Evolutionary conservation across 2,329 filamentous ascomycete species (phyloP).

Genomic region (Aureobasidium musti): DNA sequence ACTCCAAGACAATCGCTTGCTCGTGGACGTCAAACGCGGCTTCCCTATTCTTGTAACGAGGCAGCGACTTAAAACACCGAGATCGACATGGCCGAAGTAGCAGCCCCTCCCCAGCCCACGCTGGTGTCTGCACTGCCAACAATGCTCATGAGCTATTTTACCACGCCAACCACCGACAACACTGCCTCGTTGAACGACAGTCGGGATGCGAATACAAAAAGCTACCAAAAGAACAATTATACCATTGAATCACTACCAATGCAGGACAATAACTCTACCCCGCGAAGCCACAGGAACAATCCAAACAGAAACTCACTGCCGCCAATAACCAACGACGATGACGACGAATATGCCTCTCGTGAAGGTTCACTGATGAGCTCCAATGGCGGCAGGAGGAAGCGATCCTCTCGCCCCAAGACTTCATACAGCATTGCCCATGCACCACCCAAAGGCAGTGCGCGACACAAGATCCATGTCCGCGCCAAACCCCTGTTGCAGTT

Average conservation of each 20-base stretch:
- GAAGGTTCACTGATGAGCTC: conserved; percentile 34
- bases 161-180: neutral
- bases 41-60: conserved; percentile 17
- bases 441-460: conserved; percentile 57
- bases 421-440: conserved; percentile 69
- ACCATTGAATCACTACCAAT: conserved; percentile 15
- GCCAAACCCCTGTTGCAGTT: conserved; percentile 71
- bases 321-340: conserved; percentile 42
- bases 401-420: conserved; percentile 55
- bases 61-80: conserved; percentile 1
- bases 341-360: conserved; percentile 39
- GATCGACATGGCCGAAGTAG: conserved; percentile 12
- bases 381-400: conserved; percentile 32
- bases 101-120: conserved; percentile 18
- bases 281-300: conserved; percentile 5
- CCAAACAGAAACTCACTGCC: conserved; percentile 29
- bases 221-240: conserved; percentile 7
- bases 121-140: conserved; percentile 38
- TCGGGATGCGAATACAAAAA: neutral
- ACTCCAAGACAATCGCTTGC: neutral
- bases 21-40: conserved; percentile 5
- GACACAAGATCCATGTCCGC: conserved; percentile 65
- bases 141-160: conserved; percentile 40
- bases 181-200: conserved; percentile 14
- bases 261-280: conserved; percentile 3